Conservation (phyloP, 2,329 filamentous ascomycete species). For the Geosmithia morbida region DNA sequence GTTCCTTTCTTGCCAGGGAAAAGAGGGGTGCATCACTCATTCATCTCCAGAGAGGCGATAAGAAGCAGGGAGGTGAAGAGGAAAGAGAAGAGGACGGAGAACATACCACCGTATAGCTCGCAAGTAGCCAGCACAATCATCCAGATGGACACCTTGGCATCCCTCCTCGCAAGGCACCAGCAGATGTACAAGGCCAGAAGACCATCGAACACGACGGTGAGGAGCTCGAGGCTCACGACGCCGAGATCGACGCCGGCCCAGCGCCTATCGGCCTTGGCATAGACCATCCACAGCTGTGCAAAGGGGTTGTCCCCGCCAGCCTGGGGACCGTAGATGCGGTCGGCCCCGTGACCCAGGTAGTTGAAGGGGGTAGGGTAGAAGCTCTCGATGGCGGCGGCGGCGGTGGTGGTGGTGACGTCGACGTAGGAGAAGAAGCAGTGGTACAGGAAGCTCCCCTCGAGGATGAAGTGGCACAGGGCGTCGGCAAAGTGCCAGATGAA, state of each 20-base stretch:
- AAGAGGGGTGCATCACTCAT: no score
- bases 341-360: slow-evolving; percentile 30
- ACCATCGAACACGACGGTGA: slow-evolving; percentile 50
- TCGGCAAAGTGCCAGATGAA: slow-evolving; percentile 96
- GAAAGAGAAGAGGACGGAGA: not conserved
- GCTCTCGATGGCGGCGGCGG: slow-evolving; percentile 14
- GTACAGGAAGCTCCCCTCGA: slow-evolving; percentile 86
- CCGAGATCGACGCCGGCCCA: slow-evolving; percentile 50
- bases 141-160: slow-evolving; percentile 40
- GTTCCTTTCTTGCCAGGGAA: not conserved
- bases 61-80: not conserved
- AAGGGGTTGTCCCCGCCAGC: slow-evolving; percentile 37
- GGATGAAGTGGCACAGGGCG: slow-evolving; percentile 76
- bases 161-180: slow-evolving; percentile 41
- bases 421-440: slow-evolving; percentile 70
- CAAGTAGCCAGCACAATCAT: slow-evolving; percentile 52
- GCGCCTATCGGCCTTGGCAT: slow-evolving; percentile 46
- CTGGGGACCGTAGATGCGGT: slow-evolving; percentile 41
- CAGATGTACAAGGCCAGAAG: slow-evolving; percentile 45
- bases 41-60: not conserved
- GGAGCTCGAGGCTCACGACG: slow-evolving; percentile 48
- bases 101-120: slow-evolving; percentile 49
- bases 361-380: slow-evolving; percentile 34
- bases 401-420: slow-evolving; percentile 7
- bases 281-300: slow-evolving; percentile 54